A percentile compares a stretch with the other conserved stretches of the same genome.
phyloP scores from a whole-genome alignment of 176 grass and related monocot genomes.

The Saccharum officinarum region DNA sequence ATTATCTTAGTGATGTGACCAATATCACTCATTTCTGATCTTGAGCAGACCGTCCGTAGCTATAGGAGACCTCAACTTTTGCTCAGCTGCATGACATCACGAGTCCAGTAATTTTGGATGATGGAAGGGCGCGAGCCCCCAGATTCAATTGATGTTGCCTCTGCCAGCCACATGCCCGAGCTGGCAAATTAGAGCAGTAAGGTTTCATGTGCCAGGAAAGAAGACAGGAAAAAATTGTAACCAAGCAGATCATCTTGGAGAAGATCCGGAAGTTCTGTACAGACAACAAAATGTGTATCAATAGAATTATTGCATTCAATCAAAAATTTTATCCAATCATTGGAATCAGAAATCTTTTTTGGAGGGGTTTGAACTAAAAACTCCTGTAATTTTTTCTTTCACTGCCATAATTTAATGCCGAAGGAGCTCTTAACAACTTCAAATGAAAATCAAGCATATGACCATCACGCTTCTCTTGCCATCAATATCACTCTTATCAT shows the following conservation, averaged over 20 bases:
- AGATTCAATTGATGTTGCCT: neutral
- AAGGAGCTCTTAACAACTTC: neutral
- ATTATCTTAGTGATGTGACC: neutral
- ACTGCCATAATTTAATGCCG: neutral
- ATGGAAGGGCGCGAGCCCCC: no score
- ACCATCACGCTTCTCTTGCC: neutral
- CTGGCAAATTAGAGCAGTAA: neutral
- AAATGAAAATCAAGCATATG: neutral
- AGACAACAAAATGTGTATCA: neutral
- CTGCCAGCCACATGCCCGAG: neutral
- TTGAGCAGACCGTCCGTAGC: neutral
- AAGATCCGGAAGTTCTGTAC: neutral
- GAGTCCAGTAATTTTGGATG: neutral
- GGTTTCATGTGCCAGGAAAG: neutral
- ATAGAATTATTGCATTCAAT: neutral
- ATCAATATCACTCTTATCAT: neutral
- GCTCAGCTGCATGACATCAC: neutral
- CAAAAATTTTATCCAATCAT: neutral
- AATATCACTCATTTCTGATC: neutral
- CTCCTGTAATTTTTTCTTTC: neutral
- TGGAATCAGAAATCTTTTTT: neutral
- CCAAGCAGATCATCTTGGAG: neutral
- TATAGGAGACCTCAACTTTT: neutral
- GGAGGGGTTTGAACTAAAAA: neutral
- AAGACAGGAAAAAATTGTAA: neutral